These are phyloP conservation scores for Falciphora oryzae DNA, from an alignment of 2,329 filamentous ascomycete species.

Conservation along the genomic window DNA sequence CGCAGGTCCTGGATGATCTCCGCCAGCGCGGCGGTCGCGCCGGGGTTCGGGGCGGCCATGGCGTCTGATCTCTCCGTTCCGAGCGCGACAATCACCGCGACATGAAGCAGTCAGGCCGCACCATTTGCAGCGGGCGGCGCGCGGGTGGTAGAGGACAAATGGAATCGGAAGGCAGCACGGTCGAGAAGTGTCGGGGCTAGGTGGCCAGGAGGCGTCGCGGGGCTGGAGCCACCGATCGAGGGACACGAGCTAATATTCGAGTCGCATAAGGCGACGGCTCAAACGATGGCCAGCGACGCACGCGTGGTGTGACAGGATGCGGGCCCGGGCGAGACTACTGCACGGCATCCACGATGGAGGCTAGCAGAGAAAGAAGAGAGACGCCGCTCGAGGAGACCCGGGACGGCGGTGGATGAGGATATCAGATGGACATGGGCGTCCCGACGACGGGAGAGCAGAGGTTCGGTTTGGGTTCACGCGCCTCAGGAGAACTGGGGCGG, in stretches of 20 bases:
- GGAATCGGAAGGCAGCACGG: background rate
- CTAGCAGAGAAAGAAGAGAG: background rate
- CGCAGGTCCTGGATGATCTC: constrained; percentile 46
- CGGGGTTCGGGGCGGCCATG: constrained; percentile 6
- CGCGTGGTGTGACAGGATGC: background rate
- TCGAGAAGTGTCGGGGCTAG: background rate
- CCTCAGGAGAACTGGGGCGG: background rate
- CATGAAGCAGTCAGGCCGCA: background rate
- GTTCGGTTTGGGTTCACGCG: background rate
- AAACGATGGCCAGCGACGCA: background rate
- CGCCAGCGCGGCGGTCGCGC: constrained; percentile 9
- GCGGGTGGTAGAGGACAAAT: background rate
- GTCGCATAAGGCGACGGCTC: background rate
- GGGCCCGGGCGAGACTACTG: background rate
- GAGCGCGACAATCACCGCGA: constrained; percentile 7
- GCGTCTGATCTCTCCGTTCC: background rate
- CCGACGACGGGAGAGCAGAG: background rate
- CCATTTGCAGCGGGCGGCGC: background rate
- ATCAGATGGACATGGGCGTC: background rate
- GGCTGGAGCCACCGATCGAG: constrained; percentile 5
- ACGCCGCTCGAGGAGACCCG: background rate
- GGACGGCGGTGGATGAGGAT: background rate
- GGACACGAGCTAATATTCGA: background rate
- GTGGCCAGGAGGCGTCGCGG: constrained; percentile 3
- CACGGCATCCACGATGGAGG: background rate